phyloP scores from a whole-genome alignment of 2,329 filamentous ascomycete species.

The Nigrospora osmanthi region DNA sequence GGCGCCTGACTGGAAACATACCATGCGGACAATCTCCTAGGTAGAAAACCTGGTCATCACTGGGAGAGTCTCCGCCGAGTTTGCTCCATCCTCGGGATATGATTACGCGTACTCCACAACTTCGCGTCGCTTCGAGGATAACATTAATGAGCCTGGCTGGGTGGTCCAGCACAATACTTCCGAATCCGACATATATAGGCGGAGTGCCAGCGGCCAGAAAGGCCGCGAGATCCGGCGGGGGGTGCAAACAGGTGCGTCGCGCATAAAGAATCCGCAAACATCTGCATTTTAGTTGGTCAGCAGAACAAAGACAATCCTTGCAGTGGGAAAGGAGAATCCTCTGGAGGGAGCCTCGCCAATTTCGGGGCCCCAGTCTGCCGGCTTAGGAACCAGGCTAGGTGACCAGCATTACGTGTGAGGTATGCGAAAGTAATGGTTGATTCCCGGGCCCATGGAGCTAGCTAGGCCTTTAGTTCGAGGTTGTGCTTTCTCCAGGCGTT shows the following conservation, averaged over 20 bases:
- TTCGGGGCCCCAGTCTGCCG: slow-evolving; percentile 65
- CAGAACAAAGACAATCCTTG: not conserved
- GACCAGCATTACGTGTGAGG: slow-evolving; percentile 90
- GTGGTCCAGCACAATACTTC: slow-evolving; percentile 65
- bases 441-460: slow-evolving; percentile 69
- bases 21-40: slow-evolving; percentile 53
- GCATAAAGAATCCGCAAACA: slow-evolving; percentile 69
- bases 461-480: slow-evolving; percentile 64
- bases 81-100: slow-evolving; percentile 60
- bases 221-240: slow-evolving; percentile 53
- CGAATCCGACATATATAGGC: slow-evolving; percentile 77
- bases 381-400: slow-evolving; percentile 69
- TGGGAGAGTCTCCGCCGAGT: slow-evolving; percentile 37
- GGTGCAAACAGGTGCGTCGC: slow-evolving; percentile 60
- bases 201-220: slow-evolving; percentile 63
- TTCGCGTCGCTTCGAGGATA: slow-evolving; percentile 50
- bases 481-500: slow-evolving; percentile 69
- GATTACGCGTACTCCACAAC: slow-evolving; percentile 50
- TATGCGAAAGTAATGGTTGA: slow-evolving; percentile 63
- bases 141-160: slow-evolving; percentile 47
- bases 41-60: slow-evolving; percentile 44
- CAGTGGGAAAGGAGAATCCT: not conserved
- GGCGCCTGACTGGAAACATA: too few relatives aligned
- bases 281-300: not conserved
- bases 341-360: slow-evolving; percentile 38